These are phyloP conservation scores for Kluyveromyces nonfermentans DNA, from an alignment of 805 yeast species.

Conservation along the genomic window DNA sequence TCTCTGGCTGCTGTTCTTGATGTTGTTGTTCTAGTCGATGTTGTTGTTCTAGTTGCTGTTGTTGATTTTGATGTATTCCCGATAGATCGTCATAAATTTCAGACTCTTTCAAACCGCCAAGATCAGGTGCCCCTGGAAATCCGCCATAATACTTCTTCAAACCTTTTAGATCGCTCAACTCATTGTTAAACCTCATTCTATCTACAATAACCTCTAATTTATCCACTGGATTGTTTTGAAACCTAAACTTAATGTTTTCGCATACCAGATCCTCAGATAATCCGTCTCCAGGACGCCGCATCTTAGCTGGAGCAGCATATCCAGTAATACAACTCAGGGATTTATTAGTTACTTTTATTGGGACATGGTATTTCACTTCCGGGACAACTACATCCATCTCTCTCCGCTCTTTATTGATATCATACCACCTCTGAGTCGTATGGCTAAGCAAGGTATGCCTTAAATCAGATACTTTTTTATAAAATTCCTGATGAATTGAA, in stretches of 20 bases:
- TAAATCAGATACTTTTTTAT: constrained; percentile 56
- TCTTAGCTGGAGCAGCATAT: constrained; percentile 29
- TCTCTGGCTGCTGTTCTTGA: not conserved
- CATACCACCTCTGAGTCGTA: constrained; percentile 85
- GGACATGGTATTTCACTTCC: constrained; percentile 42
- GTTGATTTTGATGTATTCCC: not conserved
- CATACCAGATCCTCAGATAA: constrained; percentile 28
- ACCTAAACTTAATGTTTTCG: constrained; percentile 37
- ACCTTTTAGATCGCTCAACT: constrained; percentile 63
- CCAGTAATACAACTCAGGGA: constrained; percentile 31
- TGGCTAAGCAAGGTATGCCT: constrained; percentile 55
- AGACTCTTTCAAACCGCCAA: constrained; percentile 55
- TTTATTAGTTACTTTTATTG: constrained; percentile 25
- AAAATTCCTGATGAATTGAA: constrained; percentile 73
- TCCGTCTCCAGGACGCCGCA: constrained; percentile 24
- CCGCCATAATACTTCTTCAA: constrained; percentile 53
- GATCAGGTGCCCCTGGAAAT: constrained; percentile 72
- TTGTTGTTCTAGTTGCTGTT: not conserved
- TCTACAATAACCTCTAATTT: constrained; percentile 47
- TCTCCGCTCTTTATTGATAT: constrained; percentile 80
- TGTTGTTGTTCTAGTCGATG: not conserved
- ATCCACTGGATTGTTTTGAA: constrained; percentile 33
- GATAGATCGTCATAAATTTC: constrained; percentile 65
- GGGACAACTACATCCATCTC: constrained; percentile 50
- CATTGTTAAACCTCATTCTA: constrained; percentile 55